Percentiles rank a stretch among this genome's conserved stretches.
These are phyloP conservation scores for Tulasnella sp. DNA, from an alignment of 768 basidiomycete species.

Conservation along the genomic window DNA sequence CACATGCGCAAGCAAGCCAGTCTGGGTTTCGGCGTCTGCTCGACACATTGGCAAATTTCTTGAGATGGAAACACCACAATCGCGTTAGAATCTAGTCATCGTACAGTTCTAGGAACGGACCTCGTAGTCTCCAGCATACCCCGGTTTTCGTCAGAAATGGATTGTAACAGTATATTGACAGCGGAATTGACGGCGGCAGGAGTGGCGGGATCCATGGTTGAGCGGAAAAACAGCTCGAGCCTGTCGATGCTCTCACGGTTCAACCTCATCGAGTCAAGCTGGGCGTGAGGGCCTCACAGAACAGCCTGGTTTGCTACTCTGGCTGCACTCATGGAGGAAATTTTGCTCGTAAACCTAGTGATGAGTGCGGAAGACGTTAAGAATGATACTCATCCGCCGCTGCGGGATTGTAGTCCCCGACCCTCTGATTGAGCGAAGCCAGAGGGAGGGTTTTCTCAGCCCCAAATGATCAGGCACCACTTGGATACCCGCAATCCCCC, in stretches of 20 bases:
- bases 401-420: no score
- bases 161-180: not conserved
- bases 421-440: no score
- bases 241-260: not conserved
- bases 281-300: no score
- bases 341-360: no score
- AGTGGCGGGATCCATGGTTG: not conserved
- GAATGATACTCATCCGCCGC: no score
- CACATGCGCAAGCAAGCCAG: not conserved
- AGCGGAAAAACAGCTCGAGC: not conserved
- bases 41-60: not conserved
- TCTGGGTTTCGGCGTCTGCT: not conserved
- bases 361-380: no score
- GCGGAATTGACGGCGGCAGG: not conserved
- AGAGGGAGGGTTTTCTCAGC: no score
- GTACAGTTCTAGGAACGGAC: not conserved
- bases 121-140: not conserved
- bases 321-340: no score
- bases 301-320: no score
- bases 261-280: no score
- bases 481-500: no score
- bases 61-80: not conserved
- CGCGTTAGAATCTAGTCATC: not conserved
- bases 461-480: no score
- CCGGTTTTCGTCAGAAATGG: not conserved